Base-by-base conservation (phyloP, 441 rosid species). In the Populus trichocarpa region DNA sequence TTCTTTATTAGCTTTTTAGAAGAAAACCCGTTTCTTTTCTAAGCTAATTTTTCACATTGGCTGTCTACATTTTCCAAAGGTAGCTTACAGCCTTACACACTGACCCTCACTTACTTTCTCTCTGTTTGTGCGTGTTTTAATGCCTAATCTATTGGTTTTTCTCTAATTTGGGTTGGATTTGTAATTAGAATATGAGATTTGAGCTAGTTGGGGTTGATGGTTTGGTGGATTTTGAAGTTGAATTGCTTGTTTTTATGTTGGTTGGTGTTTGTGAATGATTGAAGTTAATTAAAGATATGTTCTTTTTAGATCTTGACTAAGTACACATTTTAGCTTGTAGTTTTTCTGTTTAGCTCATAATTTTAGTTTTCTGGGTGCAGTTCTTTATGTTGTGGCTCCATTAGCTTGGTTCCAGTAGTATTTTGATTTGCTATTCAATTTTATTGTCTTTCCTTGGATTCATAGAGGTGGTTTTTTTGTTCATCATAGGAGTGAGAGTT, bases 61-160 rank as follows among this genome's bases (percentile, higher is more conserved):
- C 82, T 74, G 75, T 78, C 76, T 80, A 73, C 38, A 40, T 75
- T 75, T 73, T 78, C 67, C 69, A 25, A 74, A 83, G 91, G 91
- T 87, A 38, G 74, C n/a, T n/a, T n/a, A n/a, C n/a, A n/a, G n/a
- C n/a, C 74, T 2, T 4, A 8, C 64, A 53, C 72, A 32, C 16
- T 33, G 33, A 67, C 32, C 64, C 23, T 67, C 36, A 53, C 77
- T 78, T 22, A 25, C 50, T 33, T 14, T 23, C 28, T 5, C 53
- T 14, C 32, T 70, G 8, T 71, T 5, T 71, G 3, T 20, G 69
- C 5, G n/a, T 11, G 25, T 32, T 71, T 3, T 16, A 14, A 3
- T 33, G 0, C 1, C 26, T 26, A 46, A 36, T 14, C n/a, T 16
- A 22, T 33, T 53, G 33, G 50, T 2, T 74, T 70, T 74, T 64